Evolutionary conservation across 2,329 filamentous ascomycete genomes (phyloP).

Genomic region (Ramichloridium luteum): DNA sequence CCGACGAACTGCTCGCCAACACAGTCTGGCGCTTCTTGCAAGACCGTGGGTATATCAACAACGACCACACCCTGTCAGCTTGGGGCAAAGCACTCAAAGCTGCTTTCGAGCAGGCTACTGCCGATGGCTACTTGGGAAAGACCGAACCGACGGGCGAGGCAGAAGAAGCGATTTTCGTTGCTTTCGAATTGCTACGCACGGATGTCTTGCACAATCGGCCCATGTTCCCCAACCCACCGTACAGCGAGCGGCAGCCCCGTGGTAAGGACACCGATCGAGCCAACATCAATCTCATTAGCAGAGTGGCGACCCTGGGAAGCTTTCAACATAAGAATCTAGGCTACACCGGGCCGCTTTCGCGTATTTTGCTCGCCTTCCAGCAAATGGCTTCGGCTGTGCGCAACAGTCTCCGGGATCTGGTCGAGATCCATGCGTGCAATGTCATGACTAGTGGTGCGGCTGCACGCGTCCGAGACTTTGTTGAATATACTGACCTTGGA

Average conservation of each 20-base stretch:
- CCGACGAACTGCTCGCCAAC: constrained; percentile 57
- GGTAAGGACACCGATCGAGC: constrained; percentile 58
- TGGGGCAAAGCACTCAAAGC: constrained; percentile 74
- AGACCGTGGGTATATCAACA: constrained; percentile 71
- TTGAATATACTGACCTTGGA: constrained; percentile 51
- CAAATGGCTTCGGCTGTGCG: constrained; percentile 72
- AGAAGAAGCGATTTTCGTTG: constrained; percentile 69
- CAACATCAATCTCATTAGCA: constrained; percentile 70
- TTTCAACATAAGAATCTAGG: constrained; percentile 74
- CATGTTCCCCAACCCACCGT: constrained; percentile 39
- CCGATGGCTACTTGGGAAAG: constrained; percentile 37
- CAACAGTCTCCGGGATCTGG: constrained; percentile 64
- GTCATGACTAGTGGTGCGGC: constrained; percentile 74
- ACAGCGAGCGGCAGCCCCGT: constrained; percentile 47
- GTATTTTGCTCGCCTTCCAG: constrained; percentile 76
- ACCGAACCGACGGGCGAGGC: constrained; percentile 42
- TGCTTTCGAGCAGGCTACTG: constrained; percentile 25
- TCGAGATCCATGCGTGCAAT: constrained; percentile 69
- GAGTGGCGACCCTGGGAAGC: constrained; percentile 71
- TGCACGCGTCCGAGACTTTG: constrained; percentile 41
- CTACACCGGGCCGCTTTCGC: constrained; percentile 87
- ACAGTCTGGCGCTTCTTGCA: constrained; percentile 82
- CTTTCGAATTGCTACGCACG: constrained; percentile 72
- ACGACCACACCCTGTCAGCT: constrained; percentile 63
- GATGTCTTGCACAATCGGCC: constrained; percentile 63